Conservation (phyloP, 2,329 filamentous ascomycete species). For the Teratosphaeria destructans region DNA sequence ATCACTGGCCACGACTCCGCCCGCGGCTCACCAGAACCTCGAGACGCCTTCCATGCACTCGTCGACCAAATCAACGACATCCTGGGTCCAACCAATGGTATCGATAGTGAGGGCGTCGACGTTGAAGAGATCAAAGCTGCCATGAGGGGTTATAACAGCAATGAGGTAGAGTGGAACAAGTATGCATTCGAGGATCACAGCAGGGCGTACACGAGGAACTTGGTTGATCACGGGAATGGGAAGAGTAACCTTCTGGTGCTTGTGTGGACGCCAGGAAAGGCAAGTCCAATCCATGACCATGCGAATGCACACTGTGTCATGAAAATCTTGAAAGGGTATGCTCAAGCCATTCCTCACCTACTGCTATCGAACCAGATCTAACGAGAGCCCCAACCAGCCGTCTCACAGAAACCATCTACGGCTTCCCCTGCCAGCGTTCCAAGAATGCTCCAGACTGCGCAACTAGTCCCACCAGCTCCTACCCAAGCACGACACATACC, state of each 20-base stretch:
- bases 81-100: slow-evolving; percentile 69
- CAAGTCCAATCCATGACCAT: slow-evolving; percentile 73
- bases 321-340: slow-evolving; percentile 64
- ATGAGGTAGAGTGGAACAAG: slow-evolving; percentile 58
- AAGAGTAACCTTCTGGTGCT: slow-evolving; percentile 74
- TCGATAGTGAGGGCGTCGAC: slow-evolving; percentile 73
- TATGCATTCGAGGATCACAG: slow-evolving; percentile 65
- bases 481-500: slow-evolving; percentile 18
- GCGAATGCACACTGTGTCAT: slow-evolving; percentile 81
- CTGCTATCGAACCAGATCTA: not conserved
- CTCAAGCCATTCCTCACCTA: not conserved
- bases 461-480: slow-evolving; percentile 15
- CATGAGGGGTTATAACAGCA: slow-evolving; percentile 65
- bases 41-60: slow-evolving; percentile 15
- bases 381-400: slow-evolving; percentile 21
- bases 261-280: slow-evolving; percentile 79
- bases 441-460: slow-evolving; percentile 20
- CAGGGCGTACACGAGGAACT: slow-evolving; percentile 71
- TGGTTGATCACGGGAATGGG: slow-evolving; percentile 82
- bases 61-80: slow-evolving; percentile 52
- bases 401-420: slow-evolving; percentile 72
- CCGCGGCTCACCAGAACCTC: slow-evolving; percentile 15
- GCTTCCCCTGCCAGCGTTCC: slow-evolving; percentile 48
- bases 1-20: slow-evolving; percentile 15
- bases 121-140: slow-evolving; percentile 57